Percentiles rank a stretch among this genome's conserved stretches.
Conservation (phyloP, 2,329 filamentous ascomycete species). For the Spiromastix sp. region DNA sequence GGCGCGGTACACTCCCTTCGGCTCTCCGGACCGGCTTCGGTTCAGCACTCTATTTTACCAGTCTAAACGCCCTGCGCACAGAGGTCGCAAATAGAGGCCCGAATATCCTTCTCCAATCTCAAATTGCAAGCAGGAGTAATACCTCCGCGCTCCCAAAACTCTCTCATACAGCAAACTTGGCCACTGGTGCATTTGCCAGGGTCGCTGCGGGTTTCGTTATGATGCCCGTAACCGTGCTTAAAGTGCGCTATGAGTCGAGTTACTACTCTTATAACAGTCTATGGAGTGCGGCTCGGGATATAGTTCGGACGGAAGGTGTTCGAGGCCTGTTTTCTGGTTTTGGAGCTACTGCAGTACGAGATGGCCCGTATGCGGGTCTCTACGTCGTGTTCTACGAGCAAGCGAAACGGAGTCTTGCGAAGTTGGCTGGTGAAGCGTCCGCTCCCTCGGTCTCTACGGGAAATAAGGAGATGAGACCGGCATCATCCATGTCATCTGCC, state of each 20-base stretch:
- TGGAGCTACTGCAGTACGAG: constrained; percentile 82
- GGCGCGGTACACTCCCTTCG: constrained; percentile 86
- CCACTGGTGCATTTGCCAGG: constrained; percentile 73
- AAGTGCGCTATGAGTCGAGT: constrained; percentile 88
- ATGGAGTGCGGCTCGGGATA: constrained; percentile 60
- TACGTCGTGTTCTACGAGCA: constrained; percentile 90
- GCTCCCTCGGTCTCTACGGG: constrained; percentile 6
- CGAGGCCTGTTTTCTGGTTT: constrained; percentile 89
- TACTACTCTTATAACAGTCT: constrained; percentile 77
- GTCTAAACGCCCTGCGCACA: constrained; percentile 73
- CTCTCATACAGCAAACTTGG: constrained; percentile 72
- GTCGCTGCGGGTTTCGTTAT: constrained; percentile 81
- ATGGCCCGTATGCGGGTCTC: constrained; percentile 92
- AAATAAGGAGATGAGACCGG: too few relatives aligned
- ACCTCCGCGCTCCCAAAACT: constrained; percentile 74
- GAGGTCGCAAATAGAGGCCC: constrained; percentile 40
- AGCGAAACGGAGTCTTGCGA: constrained; percentile 25
- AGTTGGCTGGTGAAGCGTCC: constrained; percentile 12
- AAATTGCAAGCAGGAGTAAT: constrained; percentile 13
- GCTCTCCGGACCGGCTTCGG: constrained; percentile 90
- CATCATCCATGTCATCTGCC: constrained; percentile 22
- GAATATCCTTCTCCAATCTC: constrained; percentile 28
- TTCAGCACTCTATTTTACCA: constrained; percentile 87
- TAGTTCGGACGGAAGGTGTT: constrained; percentile 60
- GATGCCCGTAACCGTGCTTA: constrained; percentile 94